Evolutionary conservation across 768 basidiomycete species (phyloP).

Genomic region (Scleroderma bovista): DNA sequence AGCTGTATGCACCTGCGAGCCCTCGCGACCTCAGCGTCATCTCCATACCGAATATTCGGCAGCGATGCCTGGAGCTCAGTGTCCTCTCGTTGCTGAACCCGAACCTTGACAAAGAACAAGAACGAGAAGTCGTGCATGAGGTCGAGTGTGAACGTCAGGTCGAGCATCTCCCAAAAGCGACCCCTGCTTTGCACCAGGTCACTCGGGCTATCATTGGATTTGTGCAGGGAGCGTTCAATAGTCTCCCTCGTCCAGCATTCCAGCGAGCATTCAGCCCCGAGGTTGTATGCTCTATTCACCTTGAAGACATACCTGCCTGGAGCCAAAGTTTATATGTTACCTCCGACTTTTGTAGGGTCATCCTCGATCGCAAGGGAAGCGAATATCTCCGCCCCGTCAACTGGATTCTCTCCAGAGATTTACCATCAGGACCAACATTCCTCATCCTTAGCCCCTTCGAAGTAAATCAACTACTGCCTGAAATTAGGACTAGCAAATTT

Average conservation of each 20-base stretch:
- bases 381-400: no score
- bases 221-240: constrained; percentile 20
- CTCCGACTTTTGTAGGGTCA: constrained; percentile 8
- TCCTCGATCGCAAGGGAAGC: neutral
- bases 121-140: constrained; percentile 40
- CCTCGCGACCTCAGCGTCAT: constrained; percentile 3
- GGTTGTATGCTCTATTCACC: no score
- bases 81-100: constrained; percentile 12
- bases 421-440: constrained; percentile 21
- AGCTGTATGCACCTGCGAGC: constrained; percentile 24
- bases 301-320: constrained; percentile 18
- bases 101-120: constrained; percentile 41
- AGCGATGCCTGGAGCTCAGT: constrained; percentile 26
- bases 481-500: constrained; percentile 25
- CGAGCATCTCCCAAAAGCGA: constrained; percentile 28
- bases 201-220: constrained; percentile 22
- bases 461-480: constrained; percentile 33
- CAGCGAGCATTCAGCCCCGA: no score
- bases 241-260: constrained; percentile 7
- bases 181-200: constrained; percentile 24
- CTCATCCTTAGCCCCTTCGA: constrained; percentile 39
- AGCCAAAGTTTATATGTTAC: constrained; percentile 8
- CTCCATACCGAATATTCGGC: constrained; percentile 14
- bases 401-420: constrained; percentile 27
- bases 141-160: constrained; percentile 35